Evolutionary conservation across 139 green algal species (phyloP), one percentile per base, ranked within the genome.

Genomic region (Raphidocelis subcapitata): DNA sequence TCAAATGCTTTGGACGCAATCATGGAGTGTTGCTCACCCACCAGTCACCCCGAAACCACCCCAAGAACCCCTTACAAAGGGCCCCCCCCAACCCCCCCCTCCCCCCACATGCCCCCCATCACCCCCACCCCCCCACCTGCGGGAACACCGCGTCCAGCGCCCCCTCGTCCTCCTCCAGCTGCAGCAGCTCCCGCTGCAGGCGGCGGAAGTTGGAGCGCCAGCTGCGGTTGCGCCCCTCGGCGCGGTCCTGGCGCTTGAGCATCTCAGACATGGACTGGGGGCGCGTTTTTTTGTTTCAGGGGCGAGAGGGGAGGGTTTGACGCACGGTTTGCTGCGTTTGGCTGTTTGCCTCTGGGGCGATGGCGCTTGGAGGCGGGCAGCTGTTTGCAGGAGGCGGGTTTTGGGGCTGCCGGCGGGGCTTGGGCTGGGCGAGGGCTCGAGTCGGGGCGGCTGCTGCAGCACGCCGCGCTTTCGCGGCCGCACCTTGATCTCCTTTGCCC

Each of bases 91-190:
- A 26, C n/a, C n/a, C n/a, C 28, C 15, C 21, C n/a, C n/a, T 16
- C 49, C 49, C 49, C 49, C 49, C 49, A 18, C 49, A 57, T n/a
- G 18, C 49, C 49, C 49, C 20, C 49, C 49, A 57, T 20, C 20
- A 20, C 18, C 20, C 49, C 37, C 35, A 49, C 24, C 0, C 23
- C 26, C 46, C 15, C 52, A 88, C 89, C 88, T 95, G 92, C 14
- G 95, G 95, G 72, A 89, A 98, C 26, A 96, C 82, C 52, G 85
- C 68, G 59, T 94, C 88, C 57, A 99, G 86, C 67, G 89, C 79
- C 33, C 84, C 72, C 65, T 97, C 83, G 29, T 98, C 93, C 54
- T 98, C 90, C 79, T 99, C 95, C 62, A 99, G 77, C 64, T 90
- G 57, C 16, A 91, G 26, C 65, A 98, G 69, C 84, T 97, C 84